Conservation (phyloP, 2,329 filamentous ascomycete species). For the Purpureocillium takamizusanense region DNA sequence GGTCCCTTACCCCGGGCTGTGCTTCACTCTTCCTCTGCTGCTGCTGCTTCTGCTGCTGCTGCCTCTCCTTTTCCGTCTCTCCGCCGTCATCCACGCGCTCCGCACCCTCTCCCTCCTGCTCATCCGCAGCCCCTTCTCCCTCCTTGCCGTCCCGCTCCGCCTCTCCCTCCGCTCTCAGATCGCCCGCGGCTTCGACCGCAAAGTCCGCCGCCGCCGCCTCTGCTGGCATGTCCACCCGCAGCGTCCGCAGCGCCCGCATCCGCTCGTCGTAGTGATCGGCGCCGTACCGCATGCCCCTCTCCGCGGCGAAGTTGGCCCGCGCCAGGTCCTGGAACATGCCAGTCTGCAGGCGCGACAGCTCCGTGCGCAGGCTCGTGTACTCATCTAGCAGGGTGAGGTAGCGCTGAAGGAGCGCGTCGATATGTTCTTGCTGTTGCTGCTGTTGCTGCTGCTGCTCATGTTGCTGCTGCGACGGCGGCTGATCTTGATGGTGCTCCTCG, state of each 20-base stretch:
- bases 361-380: slow-evolving; percentile 51
- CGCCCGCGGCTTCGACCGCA: slow-evolving; percentile 4
- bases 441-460: not conserved
- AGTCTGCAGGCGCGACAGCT: slow-evolving; percentile 45
- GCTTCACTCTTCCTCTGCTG: no score
- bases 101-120: not conserved
- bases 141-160: not conserved
- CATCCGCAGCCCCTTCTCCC: not conserved
- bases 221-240: slow-evolving; percentile 18
- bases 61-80: no score
- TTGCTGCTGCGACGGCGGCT: no score
- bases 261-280: slow-evolving; percentile 64
- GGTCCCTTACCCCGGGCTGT: slow-evolving; percentile 17
- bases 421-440: slow-evolving; percentile 25
- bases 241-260: slow-evolving; percentile 51
- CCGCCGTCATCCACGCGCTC: not conserved
- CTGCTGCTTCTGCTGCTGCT: not conserved
- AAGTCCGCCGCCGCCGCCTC: slow-evolving; percentile 11
- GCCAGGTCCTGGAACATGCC: slow-evolving; percentile 52
- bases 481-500: no score
- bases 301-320: slow-evolving; percentile 67
- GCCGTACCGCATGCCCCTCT: slow-evolving; percentile 55
- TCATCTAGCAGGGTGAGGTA: slow-evolving; percentile 60
- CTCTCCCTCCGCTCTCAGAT: not conserved
- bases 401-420: slow-evolving; percentile 55